Conservation (phyloP, 2,329 filamentous ascomycete genomes). For the Phialophora verrucosa region DNA sequence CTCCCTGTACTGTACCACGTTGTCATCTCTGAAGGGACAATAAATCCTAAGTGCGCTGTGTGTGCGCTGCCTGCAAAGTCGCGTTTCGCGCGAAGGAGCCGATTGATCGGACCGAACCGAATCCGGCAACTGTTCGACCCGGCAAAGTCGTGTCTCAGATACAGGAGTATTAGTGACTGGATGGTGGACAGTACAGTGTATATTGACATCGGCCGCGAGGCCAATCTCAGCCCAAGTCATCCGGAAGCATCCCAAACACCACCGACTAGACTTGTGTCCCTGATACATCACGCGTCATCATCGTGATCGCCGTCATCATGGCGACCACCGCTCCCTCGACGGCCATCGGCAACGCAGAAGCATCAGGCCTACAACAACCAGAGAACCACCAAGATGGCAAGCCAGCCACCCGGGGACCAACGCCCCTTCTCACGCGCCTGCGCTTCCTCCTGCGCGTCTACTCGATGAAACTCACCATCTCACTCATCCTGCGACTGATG, state of each 20-base stretch:
- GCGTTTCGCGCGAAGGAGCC: too few species aligned
- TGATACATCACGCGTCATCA: not conserved
- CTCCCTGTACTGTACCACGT: too few species aligned
- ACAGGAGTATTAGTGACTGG: too few species aligned
- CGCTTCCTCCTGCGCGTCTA: constrained; percentile 39
- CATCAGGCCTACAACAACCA: not conserved
- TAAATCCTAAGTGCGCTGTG: too few species aligned
- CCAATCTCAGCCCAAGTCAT: too few species aligned
- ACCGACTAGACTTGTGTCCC: not conserved
- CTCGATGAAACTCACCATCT: constrained; percentile 35
- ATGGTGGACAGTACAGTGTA: too few species aligned
- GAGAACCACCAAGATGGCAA: constrained; percentile 2
- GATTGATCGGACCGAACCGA: too few species aligned
- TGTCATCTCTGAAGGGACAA: too few species aligned
- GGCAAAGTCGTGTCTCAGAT: too few species aligned
- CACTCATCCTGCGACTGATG: constrained; percentile 27
- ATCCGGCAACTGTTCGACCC: too few species aligned
- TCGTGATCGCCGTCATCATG: not conserved
- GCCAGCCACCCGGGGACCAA: not conserved
- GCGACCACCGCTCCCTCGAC: not conserved
- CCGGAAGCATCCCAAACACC: not conserved
- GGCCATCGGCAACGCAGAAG: not conserved
- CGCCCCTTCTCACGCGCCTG: constrained; percentile 6
- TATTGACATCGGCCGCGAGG: too few species aligned
- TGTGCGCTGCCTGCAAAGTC: too few species aligned